These are phyloP conservation scores for Trichocladium antarcticum DNA, from an alignment of 495 filamentous ascomycete genomes.

Conservation along the genomic window DNA sequence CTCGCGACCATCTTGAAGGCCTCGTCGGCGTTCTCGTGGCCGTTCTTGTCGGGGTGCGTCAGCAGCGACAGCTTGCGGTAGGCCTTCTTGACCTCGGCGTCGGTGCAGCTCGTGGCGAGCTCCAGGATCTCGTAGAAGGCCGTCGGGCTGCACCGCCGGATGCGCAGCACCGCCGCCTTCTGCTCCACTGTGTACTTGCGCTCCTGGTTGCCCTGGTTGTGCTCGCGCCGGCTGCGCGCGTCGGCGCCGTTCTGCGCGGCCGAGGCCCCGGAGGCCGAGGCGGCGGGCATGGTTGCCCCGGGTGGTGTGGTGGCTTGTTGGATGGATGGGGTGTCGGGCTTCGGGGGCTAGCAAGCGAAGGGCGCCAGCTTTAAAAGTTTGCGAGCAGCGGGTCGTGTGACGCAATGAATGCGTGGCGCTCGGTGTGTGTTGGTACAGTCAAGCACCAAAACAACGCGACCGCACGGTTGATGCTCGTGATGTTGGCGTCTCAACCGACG, in stretches of 20 bases:
- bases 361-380: too few species aligned
- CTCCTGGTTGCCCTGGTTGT: conserved; percentile 89
- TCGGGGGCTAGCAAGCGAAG: too few species aligned
- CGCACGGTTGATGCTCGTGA: neutral
- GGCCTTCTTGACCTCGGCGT: conserved; percentile 83
- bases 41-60: conserved; percentile 97
- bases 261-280: conserved; percentile 64
- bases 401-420: too few species aligned
- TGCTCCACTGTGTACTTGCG: conserved; percentile 83
- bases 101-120: conserved; percentile 51
- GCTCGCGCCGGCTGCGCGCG: conserved; percentile 58
- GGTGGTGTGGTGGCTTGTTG: neutral
- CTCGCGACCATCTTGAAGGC: conserved; percentile 96
- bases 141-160: conserved; percentile 69
- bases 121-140: conserved; percentile 86
- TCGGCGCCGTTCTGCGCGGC: conserved; percentile 33
- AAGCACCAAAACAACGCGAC: too few species aligned
- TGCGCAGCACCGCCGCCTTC: conserved; percentile 76
- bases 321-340: neutral
- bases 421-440: too few species aligned
- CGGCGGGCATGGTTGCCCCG: conserved; percentile 54
- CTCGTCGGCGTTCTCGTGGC: conserved; percentile 91
- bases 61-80: conserved; percentile 82
- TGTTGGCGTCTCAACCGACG: neutral
- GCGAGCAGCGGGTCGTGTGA: neutral